Conservation (phyloP, 1,139 yeast genomes). For the Pichia sp. region DNA sequence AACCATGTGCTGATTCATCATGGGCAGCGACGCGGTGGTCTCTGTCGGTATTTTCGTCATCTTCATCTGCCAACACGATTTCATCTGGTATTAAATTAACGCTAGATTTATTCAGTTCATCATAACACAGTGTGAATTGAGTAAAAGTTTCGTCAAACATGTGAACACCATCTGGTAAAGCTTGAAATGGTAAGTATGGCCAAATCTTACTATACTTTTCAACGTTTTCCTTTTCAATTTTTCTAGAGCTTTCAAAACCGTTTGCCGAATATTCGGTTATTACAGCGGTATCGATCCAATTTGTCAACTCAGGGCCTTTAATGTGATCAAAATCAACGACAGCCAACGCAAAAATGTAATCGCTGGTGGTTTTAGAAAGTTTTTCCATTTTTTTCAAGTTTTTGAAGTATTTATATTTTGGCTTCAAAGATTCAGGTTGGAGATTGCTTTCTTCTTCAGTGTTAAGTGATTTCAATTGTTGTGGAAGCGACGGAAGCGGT, state of each 20-base stretch:
- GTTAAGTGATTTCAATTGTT: too few species aligned
- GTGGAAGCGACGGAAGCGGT: too few species aligned
- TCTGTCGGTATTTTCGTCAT: constrained; percentile 2
- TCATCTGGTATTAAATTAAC: constrained; percentile 26
- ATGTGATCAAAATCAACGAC: constrained; percentile 91
- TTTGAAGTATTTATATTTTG: constrained; percentile 7
- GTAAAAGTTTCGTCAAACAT: constrained; percentile 87
- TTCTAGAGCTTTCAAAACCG: constrained; percentile 4
- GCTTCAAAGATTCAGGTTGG: background rate
- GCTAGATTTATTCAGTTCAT: constrained; percentile 42
- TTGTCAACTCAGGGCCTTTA: constrained; percentile 92
- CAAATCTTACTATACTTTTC: constrained; percentile 44
- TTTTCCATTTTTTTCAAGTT: background rate
- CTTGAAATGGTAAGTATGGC: constrained; percentile 91
- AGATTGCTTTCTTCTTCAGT: too few species aligned
- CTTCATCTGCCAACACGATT: constrained; percentile 23
- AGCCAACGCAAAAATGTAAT: constrained; percentile 66
- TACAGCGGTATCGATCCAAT: constrained; percentile 70
- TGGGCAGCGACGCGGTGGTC: background rate
- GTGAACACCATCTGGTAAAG: constrained; percentile 94
- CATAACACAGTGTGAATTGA: constrained; percentile 79
- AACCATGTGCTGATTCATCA: constrained; percentile 25
- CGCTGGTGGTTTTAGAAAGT: constrained; percentile 2
- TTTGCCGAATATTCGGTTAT: constrained; percentile 16
- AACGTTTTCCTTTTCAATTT: constrained; percentile 20